These are phyloP conservation scores for Cercophora scortea DNA, from an alignment of 495 filamentous ascomycete species.

Conservation along the genomic window DNA sequence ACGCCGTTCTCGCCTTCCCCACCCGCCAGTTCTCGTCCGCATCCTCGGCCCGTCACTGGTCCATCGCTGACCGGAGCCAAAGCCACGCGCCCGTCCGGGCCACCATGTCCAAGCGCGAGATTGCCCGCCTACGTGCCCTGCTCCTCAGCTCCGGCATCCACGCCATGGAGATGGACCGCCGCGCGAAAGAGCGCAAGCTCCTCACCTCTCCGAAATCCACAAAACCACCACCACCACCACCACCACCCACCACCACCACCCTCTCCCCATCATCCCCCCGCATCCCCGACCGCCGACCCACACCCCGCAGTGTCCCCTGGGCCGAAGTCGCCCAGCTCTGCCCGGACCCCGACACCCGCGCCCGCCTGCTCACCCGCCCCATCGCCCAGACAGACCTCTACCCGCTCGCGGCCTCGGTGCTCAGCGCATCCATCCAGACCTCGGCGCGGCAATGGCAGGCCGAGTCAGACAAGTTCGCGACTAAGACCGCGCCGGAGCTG, in stretches of 20 bases:
- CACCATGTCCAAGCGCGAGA: constrained; percentile 52
- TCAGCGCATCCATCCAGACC: constrained; percentile 49
- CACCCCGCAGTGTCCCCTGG: constrained; percentile 15
- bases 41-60: constrained; percentile 50
- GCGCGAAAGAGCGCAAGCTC: constrained; percentile 43
- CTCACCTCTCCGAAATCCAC: constrained; percentile 7
- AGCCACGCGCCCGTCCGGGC: constrained; percentile 26
- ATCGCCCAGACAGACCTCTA: constrained; percentile 57
- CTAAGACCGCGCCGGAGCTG: constrained; percentile 24
- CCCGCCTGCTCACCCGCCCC: constrained; percentile 28
- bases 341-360: constrained; percentile 11
- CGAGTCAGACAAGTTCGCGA: constrained; percentile 35
- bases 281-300: background rate
- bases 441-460: constrained; percentile 47
- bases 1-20: constrained; percentile 17
- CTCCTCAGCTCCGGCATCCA: constrained; percentile 80
- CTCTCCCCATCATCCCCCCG: background rate
- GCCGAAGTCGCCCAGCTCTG: constrained; percentile 25
- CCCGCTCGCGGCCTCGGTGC: constrained; percentile 57
- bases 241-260: too few relatives aligned
- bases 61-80: constrained; percentile 54
- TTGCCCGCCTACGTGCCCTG: constrained; percentile 64
- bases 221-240: background rate
- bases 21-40: constrained; percentile 16
- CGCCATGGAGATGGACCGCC: constrained; percentile 65